Base-by-base conservation (phyloP, 495 filamentous ascomycete species). In the Tuber brumale region DNA sequence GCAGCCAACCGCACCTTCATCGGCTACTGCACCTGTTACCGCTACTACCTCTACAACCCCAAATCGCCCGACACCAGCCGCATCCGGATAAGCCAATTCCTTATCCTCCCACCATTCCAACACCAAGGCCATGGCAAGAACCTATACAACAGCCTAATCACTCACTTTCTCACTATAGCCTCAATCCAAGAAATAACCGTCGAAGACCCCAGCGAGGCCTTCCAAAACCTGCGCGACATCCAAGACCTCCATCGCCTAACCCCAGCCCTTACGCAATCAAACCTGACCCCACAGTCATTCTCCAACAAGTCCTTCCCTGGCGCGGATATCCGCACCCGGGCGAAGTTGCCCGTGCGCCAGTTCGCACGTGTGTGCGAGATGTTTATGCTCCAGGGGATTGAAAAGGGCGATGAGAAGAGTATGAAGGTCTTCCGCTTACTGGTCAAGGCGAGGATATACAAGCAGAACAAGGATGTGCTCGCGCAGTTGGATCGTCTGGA, bases 181-280 rank as follows among this genome's bases (percentile, higher is more conserved):
- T 88, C 89, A 35, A 90, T 92, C 42, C 85, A 88, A 70, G 95
- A 99, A 83, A 87, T 99, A 79, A 95, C 95, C 0, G 92, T 99
- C 31, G 95, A 99, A 84, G 94, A 98, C 80, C 95, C 95, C 0
- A 97, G 94, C 81, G 94, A 98, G 83, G 90, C 91, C 21, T 99
- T 99, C 79, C 94, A 97, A 83, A 90, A 94, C 75, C 86, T 99
- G 69, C 90, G 95, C 66, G 94, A 98, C 84, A 87, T 91, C 48
- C 90, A 90, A 76, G 95, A 99, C 82, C 87, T 94, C 61, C 86
- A 88, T 37, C 90, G 91, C 72, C 86, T 98, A 7, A 87, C 87
- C 45, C 85, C 80, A 7, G 75, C 87, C 4, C 85, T 88, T 3
- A 86, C 86, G 21, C 91, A 92, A 82, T 80, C 79, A 3, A 77